Evolutionary conservation across 257 asterid genomes (phyloP).

Genomic region (Solanum dulcamara): DNA sequence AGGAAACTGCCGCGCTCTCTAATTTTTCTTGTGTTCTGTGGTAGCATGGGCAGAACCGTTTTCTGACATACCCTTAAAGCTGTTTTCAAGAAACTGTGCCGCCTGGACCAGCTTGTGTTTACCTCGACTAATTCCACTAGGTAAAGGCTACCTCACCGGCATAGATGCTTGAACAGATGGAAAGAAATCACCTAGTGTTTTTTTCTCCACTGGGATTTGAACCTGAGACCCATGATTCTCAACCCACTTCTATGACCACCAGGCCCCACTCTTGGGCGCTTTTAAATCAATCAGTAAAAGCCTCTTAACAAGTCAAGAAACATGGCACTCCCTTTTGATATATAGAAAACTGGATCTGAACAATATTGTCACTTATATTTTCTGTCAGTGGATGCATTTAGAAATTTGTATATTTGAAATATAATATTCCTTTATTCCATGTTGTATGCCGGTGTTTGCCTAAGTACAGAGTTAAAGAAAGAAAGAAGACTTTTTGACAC

Average conservation of each 20-base stretch:
- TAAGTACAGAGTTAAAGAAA: neutral
- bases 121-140: neutral
- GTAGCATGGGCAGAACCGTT: neutral
- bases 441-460: neutral
- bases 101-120: neutral
- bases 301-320: neutral
- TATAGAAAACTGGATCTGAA: neutral
- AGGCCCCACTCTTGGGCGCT: neutral
- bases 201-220: neutral
- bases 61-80: neutral
- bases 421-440: neutral
- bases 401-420: neutral
- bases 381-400: neutral
- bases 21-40: neutral
- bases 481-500: neutral
- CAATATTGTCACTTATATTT: neutral
- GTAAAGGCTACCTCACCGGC: neutral
- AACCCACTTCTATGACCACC: neutral
- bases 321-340: neutral
- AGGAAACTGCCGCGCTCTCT: neutral
- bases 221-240: neutral
- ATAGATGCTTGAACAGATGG: neutral
- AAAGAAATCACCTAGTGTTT: neutral
- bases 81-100: neutral
- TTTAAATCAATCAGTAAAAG: neutral